Evolutionary conservation across 768 basidiomycete species (phyloP).

Genomic region (Tricholoma hemisulphureum): DNA sequence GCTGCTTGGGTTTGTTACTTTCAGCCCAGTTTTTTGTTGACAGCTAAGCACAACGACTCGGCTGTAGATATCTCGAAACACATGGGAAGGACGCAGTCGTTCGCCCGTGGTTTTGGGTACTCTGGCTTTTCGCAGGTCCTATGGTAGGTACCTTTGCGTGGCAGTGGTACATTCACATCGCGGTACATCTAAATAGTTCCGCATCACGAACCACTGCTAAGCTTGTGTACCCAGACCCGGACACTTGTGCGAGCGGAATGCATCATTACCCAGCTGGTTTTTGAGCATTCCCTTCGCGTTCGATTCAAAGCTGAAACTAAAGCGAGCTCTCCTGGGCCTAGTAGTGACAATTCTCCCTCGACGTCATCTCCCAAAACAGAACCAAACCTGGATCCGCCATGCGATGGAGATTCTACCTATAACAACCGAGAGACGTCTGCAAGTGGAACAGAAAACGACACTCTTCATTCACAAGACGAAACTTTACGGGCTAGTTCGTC

Average conservation of each 20-base stretch:
- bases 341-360: conserved; percentile 7
- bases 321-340: conserved; percentile 6
- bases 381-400: conserved; percentile 6
- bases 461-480: conserved; percentile 19
- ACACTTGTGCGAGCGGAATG: conserved; percentile 48
- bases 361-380: conserved; percentile 14
- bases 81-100: conserved; percentile 45
- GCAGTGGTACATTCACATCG: conserved; percentile 54
- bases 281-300: conserved; percentile 54
- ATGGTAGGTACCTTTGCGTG: conserved; percentile 39
- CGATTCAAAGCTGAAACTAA: conserved; percentile 49
- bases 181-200: conserved; percentile 28
- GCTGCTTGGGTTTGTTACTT: conserved; percentile 33
- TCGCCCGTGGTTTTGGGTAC: conserved; percentile 72
- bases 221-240: conserved; percentile 37
- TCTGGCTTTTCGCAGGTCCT: conserved; percentile 49
- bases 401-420: conserved; percentile 2
- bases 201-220: background rate
- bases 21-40: background rate
- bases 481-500: conserved; percentile 16
- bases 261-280: conserved; percentile 40
- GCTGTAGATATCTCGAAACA: conserved; percentile 56
- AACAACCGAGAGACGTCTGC: background rate
- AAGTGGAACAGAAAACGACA: conserved; percentile 12
- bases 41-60: background rate